These are phyloP conservation scores for Dactylorhiza incarnata DNA, from an alignment of 106 monocot genomes.

Conservation along the genomic window DNA sequence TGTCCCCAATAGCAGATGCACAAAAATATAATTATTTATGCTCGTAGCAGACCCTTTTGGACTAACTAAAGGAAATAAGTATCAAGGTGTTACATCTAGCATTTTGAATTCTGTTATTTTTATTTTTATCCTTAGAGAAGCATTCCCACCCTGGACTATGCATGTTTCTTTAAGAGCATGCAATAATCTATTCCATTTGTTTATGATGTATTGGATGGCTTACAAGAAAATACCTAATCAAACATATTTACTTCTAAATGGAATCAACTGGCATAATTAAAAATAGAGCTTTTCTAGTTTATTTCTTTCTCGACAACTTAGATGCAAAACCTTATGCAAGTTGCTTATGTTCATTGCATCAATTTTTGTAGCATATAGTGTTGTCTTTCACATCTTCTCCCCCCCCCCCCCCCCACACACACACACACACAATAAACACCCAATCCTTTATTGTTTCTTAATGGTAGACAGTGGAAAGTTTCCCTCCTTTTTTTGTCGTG, in stretches of 20 bases:
- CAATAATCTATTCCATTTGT: background rate
- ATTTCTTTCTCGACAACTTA: background rate
- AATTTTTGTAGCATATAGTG: background rate
- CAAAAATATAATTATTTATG: too few relatives aligned
- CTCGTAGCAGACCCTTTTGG: background rate
- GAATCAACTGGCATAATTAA: background rate
- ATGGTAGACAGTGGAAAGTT: background rate
- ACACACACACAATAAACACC: background rate
- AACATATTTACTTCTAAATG: background rate
- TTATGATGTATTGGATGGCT: background rate
- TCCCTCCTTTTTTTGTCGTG: background rate
- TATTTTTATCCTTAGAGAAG: background rate
- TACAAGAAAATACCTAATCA: background rate
- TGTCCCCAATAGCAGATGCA: too few relatives aligned
- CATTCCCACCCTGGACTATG: background rate
- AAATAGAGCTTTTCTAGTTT: background rate
- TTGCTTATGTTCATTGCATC: background rate
- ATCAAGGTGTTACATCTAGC: background rate
- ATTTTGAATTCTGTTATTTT: background rate
- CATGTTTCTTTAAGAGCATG: background rate
- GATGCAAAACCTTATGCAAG: background rate
- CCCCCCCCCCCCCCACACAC: background rate
- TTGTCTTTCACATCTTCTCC: background rate
- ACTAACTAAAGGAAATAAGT: background rate
- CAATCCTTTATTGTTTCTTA: background rate